Percentiles rank a stretch among this genome's conserved stretches.
These are phyloP conservation scores for Aaosphaeria pasadenensis DNA, from an alignment of 2,329 filamentous ascomycete species.

Conservation along the genomic window DNA sequence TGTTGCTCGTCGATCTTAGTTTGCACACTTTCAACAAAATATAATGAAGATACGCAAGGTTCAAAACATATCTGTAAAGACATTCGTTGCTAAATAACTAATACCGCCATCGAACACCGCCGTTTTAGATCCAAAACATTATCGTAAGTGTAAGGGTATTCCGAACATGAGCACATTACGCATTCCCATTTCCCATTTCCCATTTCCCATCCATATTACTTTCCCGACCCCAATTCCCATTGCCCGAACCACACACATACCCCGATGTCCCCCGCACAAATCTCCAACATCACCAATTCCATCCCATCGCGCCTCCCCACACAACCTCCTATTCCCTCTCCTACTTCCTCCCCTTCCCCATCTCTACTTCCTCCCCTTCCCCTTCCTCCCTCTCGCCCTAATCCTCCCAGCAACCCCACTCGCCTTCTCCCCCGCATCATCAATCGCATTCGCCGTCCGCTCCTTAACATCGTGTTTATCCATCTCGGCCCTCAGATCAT, in stretches of 20 bases:
- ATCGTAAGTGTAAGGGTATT: too few relatives aligned
- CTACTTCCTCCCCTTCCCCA: conserved; percentile 12
- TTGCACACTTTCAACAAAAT: too few relatives aligned
- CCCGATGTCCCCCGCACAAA: background rate
- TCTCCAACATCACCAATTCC: background rate
- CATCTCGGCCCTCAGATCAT: conserved; percentile 55
- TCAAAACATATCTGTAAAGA: too few relatives aligned
- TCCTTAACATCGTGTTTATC: conserved; percentile 54
- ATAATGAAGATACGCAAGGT: too few relatives aligned
- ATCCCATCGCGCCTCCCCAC: background rate
- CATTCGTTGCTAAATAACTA: too few relatives aligned
- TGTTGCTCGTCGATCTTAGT: too few relatives aligned
- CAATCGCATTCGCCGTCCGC: conserved; percentile 34
- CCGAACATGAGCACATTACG: background rate
- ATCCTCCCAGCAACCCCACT: conserved; percentile 27
- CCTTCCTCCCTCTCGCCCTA: conserved; percentile 25
- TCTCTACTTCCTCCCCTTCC: conserved; percentile 19
- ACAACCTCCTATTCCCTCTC: background rate
- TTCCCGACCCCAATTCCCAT: too few relatives aligned
- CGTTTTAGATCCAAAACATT: too few relatives aligned
- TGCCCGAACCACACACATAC: background rate
- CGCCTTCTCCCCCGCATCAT: conserved; percentile 27
- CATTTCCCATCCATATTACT: background rate
- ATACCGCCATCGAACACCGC: too few relatives aligned
- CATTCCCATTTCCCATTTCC: background rate